Conservation (phyloP, 2,329 filamentous ascomycete species). For the Metarhizium anisopliae region DNA sequence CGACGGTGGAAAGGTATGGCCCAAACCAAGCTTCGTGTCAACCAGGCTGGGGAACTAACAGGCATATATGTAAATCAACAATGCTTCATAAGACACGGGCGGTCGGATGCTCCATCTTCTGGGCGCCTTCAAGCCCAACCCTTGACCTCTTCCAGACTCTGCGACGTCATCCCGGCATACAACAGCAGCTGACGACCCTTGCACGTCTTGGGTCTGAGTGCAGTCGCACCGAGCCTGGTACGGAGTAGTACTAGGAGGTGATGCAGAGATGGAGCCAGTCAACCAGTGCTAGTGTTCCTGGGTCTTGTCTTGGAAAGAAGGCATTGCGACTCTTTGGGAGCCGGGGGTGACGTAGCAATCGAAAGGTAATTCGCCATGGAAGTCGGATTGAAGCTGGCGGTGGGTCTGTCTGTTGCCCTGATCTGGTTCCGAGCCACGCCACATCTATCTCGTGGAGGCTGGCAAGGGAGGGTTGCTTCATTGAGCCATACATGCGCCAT, state of each 20-base stretch:
- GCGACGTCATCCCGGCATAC: background rate
- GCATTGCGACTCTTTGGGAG: no score
- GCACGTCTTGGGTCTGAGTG: background rate
- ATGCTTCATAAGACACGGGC: background rate
- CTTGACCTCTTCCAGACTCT: background rate
- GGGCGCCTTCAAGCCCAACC: background rate
- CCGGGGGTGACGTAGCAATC: conserved; percentile 2
- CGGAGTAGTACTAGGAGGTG: background rate
- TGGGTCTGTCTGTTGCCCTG: conserved; percentile 4
- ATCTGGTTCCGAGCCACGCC: conserved; percentile 1
- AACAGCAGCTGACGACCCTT: background rate
- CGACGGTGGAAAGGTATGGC: background rate
- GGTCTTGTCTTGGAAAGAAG: no score
- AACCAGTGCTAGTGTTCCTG: background rate
- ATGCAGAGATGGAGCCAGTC: no score
- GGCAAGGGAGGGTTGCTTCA: background rate
- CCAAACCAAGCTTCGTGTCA: background rate
- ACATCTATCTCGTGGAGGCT: background rate
- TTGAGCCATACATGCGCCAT: background rate
- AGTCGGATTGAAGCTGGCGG: background rate
- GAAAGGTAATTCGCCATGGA: background rate
- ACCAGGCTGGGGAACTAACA: background rate
- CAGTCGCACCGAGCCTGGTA: background rate
- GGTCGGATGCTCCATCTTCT: conserved; percentile 2
- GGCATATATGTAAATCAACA: conserved; percentile 5